Evolutionary conservation across 2,329 filamentous ascomycete species (phyloP), one percentile per base, ranked within the genome.

Genomic region (Verticillium nubilum): DNA sequence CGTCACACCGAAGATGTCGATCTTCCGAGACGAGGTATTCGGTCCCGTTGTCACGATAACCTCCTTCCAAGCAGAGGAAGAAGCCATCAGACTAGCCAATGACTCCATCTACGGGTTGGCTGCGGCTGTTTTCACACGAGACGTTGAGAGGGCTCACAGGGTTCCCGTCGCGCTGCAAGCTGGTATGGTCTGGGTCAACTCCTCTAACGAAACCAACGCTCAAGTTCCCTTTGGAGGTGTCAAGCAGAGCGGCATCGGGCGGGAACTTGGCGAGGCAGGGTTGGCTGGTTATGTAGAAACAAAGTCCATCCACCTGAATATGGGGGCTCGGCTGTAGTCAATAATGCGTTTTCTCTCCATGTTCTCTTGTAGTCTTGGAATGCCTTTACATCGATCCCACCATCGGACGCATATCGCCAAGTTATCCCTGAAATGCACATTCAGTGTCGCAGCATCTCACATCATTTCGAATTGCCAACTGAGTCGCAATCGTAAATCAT

Each of bases 131-230:
- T 88, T 87, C 68, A 88, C 84, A 0, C 76, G 83, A 65, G 82
- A 90, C 67, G 83, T 90, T 66, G 82, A 83, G 65, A 82, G 81
- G 64, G 87, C 85, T 2, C 81, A n/a, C n/a, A n/a, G n/a, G n/a
- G n/a, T 84, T 1, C 72, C 84, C 2, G 76, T 79, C 2, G 73
- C 78, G 2, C 75, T 78, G 54, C 76, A 90, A 70, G 81, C 84
- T 12, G 88, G 88, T 31, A 88, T 88, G 80, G 86, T 90, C 3
- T 88, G 86, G 76, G 82, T 90, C 68, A 90, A 90, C 64, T 74
- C 72, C 54, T 67, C 76, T 52, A 73, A 70, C 59, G 63, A 74
- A 67, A 70, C 59, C 74, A 76, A 59, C 64, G 76, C 37, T 69
- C 60, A 4, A 70, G n/a, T 73, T 2, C 80, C 80, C 0, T 83